These are phyloP conservation scores for Agaricus subrufescens DNA, from an alignment of 768 basidiomycete species.

Conservation along the genomic window DNA sequence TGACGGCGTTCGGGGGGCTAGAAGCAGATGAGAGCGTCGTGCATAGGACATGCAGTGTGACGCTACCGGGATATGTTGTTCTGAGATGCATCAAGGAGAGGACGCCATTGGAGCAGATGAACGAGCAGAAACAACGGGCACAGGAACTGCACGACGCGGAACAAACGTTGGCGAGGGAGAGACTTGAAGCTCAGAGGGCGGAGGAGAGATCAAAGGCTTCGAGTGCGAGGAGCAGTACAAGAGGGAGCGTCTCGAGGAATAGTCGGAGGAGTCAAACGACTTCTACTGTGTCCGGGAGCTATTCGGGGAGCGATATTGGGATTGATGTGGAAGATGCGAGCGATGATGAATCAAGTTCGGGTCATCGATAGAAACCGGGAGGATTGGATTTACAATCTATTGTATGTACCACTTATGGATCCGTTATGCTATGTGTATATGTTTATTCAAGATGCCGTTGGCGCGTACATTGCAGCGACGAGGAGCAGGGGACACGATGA, in stretches of 20 bases:
- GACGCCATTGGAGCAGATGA: conserved; percentile 39
- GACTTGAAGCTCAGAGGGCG: conserved; percentile 44
- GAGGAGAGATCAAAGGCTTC: conserved; percentile 21
- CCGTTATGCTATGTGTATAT: no score
- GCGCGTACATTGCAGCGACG: no score
- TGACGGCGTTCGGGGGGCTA: conserved; percentile 64
- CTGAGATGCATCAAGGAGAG: conserved; percentile 46
- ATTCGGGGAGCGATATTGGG: neutral
- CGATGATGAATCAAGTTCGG: neutral
- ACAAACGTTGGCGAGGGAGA: conserved; percentile 45
- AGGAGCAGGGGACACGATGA: no score
- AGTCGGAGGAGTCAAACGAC: neutral
- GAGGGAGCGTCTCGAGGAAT: conserved; percentile 18
- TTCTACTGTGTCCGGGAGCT: neutral
- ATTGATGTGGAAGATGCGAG: conserved; percentile 3
- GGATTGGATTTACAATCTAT: no score
- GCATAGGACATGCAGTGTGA: conserved; percentile 38
- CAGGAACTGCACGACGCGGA: conserved; percentile 8
- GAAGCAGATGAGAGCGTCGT: conserved; percentile 39
- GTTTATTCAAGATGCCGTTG: no score
- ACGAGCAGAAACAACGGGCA: no score
- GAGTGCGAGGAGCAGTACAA: conserved; percentile 13
- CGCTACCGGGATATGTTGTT: conserved; percentile 56
- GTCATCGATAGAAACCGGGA: no score
- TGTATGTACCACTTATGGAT: no score